Percentiles rank a stretch among this genome's conserved stretches.
phyloP scores from a whole-genome alignment of 169 alveolate species.

The Babesia sp. region DNA sequence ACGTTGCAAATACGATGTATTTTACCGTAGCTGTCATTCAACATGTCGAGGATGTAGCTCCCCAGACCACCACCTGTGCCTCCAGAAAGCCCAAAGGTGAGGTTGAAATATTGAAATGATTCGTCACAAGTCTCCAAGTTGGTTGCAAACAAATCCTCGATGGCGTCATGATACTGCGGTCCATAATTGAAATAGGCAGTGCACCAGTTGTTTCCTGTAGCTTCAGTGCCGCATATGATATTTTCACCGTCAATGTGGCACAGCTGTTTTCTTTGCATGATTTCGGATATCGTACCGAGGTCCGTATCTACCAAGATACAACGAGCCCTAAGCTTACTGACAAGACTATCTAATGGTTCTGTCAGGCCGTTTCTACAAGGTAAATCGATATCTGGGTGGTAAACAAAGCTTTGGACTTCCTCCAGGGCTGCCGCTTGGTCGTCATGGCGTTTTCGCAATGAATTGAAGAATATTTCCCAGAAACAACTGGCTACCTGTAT shows the following conservation, averaged over 20 bases:
- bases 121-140: conserved; percentile 89
- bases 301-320: conserved; percentile 97
- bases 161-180: conserved; percentile 81
- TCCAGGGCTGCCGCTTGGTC: background rate
- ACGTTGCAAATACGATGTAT: conserved; percentile 56
- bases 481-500: conserved; percentile 47
- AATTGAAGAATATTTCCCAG: conserved; percentile 30
- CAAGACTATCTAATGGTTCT: background rate
- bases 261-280: conserved; percentile 88
- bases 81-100: conserved; percentile 96
- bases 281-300: conserved; percentile 92
- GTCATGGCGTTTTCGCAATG: background rate
- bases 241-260: conserved; percentile 88
- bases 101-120: conserved; percentile 92
- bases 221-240: conserved; percentile 92
- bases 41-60: conserved; percentile 86
- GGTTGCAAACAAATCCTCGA: conserved; percentile 85
- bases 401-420: conserved; percentile 7
- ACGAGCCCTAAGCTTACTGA: conserved; percentile 69
- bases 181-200: conserved; percentile 88
- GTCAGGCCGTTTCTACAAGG: background rate
- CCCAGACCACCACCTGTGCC: conserved; percentile 99
- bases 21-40: conserved; percentile 86
- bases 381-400: background rate
- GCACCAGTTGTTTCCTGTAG: conserved; percentile 98